Conservation (phyloP, 2,329 filamentous ascomycete genomes). For the Aspergillus persii region DNA sequence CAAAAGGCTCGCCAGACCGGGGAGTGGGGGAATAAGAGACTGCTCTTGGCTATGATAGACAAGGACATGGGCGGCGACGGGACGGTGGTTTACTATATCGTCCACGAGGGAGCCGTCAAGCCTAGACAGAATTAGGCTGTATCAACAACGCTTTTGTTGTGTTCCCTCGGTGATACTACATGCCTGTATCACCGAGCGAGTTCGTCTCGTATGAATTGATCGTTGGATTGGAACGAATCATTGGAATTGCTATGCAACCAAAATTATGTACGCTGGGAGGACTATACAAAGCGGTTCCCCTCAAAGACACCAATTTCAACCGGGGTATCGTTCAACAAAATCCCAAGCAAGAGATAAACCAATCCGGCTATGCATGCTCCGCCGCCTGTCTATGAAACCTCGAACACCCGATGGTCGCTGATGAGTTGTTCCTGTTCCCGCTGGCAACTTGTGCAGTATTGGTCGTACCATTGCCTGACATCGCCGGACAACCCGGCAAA, state of each 20-base stretch:
- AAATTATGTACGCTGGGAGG: background rate
- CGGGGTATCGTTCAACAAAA: conserved; percentile 31
- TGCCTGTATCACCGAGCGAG: background rate
- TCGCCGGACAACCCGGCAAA: conserved; percentile 42
- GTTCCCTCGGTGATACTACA: background rate
- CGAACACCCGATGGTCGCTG: conserved; percentile 19
- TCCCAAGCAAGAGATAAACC: conserved; percentile 1
- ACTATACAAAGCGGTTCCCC: background rate
- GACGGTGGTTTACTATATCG: conserved; percentile 64
- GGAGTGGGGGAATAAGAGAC: conserved; percentile 51
- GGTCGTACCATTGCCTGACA: conserved; percentile 56
- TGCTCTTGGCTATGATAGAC: conserved; percentile 58
- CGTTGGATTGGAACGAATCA: background rate
- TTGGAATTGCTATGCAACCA: background rate
- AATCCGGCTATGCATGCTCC: background rate
- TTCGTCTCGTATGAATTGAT: background rate
- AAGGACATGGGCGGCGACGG: conserved; percentile 53
- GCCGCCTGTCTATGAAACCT: conserved; percentile 15
- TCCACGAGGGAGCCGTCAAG: conserved; percentile 64
- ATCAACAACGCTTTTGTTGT: background rate
- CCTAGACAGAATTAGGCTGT: conserved; percentile 57
- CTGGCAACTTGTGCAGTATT: conserved; percentile 63
- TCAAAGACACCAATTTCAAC: conserved; percentile 16
- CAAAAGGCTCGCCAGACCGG: conserved; percentile 24
- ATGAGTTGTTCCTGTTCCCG: conserved; percentile 39